Evolutionary conservation across 345 rosid species (phyloP).

Genomic region (Sisymbrium altissimum): DNA sequence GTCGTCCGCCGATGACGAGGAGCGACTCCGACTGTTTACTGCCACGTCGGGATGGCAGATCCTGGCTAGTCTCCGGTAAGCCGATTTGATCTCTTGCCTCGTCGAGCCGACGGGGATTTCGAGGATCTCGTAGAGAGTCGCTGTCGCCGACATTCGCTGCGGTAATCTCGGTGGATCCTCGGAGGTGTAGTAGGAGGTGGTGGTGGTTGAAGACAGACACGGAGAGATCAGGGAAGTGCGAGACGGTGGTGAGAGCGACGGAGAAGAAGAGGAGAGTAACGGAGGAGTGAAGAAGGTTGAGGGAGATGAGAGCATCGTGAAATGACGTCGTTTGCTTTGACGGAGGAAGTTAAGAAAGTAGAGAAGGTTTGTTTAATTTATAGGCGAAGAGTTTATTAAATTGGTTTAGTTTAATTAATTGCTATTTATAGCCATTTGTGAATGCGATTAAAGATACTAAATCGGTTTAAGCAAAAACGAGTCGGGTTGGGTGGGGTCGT

Average conservation of each 20-base stretch:
- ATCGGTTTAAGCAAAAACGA: not conserved
- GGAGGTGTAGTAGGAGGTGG: conserved; percentile 18
- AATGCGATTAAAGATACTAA: not conserved
- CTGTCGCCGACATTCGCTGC: conserved; percentile 16
- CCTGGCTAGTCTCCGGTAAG: conserved; percentile 69
- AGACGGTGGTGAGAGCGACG: conserved; percentile 18
- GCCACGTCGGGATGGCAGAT: conserved; percentile 72
- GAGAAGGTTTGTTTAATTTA: conserved; percentile 16
- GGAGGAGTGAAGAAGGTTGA: conserved; percentile 16
- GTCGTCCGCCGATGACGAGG: conserved; percentile 38
- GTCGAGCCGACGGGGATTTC: conserved; percentile 55
- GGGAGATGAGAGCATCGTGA: conserved; percentile 33
- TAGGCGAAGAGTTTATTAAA: conserved; percentile 5
- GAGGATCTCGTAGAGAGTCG: conserved; percentile 65
- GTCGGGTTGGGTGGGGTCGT: not conserved
- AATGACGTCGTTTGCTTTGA: conserved; percentile 3
- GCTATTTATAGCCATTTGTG: not conserved
- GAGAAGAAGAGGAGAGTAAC: conserved; percentile 1
- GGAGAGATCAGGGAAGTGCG: not conserved
- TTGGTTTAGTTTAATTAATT: not conserved
- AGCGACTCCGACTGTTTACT: conserved; percentile 31
- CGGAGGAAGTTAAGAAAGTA: too few species aligned
- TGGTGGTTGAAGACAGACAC: not conserved
- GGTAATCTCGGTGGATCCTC: conserved; percentile 12
- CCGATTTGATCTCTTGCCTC: conserved; percentile 66